Percentiles rank a stretch among this genome's conserved stretches.
phyloP scores from a whole-genome alignment of 768 basidiomycete genomes.

The Boletus rubroflammeus region DNA sequence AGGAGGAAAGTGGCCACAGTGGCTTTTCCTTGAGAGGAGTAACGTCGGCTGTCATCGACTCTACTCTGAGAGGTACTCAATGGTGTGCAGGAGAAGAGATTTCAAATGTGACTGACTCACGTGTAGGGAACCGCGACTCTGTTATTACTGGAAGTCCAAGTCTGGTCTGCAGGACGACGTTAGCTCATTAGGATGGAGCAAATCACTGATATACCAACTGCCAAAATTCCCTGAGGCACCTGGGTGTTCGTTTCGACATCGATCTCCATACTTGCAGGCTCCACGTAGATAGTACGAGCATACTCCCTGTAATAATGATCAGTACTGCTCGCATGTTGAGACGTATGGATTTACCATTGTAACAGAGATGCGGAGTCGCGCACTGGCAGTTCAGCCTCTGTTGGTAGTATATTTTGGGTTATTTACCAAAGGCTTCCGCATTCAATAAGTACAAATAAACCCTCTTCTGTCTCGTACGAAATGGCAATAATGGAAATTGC shows the following conservation, averaged over 20 bases:
- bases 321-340: not conserved
- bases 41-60: constrained; percentile 63
- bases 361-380: too few species aligned
- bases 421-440: constrained; percentile 11
- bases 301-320: constrained; percentile 39
- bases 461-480: not conserved
- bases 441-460: constrained; percentile 19
- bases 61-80: constrained; percentile 40
- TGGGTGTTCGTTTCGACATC: constrained; percentile 67
- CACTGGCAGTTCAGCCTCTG: not conserved
- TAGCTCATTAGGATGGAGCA: constrained; percentile 11
- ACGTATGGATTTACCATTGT: constrained; percentile 14
- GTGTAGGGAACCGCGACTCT: constrained; percentile 36
- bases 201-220: constrained; percentile 39
- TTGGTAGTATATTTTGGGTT: not conserved
- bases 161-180: constrained; percentile 32
- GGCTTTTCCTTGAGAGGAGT: constrained; percentile 62
- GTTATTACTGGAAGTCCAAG: constrained; percentile 37
- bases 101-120: constrained; percentile 28
- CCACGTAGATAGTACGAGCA: constrained; percentile 65
- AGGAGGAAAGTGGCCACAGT: constrained; percentile 74
- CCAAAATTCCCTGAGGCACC: constrained; percentile 41
- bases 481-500: not conserved
- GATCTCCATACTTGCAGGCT: constrained; percentile 59
- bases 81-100: not conserved